Conservation (phyloP, 768 basidiomycete genomes). For the Tylopilus vinaceipallidus region DNA sequence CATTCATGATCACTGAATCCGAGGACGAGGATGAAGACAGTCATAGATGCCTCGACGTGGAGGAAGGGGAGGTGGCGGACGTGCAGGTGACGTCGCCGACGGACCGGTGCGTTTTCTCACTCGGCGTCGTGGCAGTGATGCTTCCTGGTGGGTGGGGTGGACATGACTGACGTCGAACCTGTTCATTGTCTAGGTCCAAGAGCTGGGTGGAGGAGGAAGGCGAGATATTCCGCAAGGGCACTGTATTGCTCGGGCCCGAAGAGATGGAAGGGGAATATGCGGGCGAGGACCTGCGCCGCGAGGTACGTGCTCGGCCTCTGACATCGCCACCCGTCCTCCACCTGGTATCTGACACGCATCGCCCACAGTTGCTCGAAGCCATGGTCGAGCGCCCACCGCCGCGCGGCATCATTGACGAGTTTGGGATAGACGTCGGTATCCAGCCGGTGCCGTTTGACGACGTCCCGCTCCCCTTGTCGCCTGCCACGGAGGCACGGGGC, state of each 20-base stretch:
- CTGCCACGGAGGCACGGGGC: conserved; percentile 28
- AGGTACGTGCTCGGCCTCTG: conserved; percentile 42
- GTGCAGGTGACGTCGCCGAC: conserved; percentile 33
- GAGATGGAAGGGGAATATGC: conserved; percentile 90
- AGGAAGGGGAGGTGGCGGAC: conserved; percentile 33
- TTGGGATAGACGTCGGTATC: conserved; percentile 38
- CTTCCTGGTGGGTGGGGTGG: too few species aligned
- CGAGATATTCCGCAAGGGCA: conserved; percentile 92
- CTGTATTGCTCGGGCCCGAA: conserved; percentile 71
- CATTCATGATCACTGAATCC: conserved; percentile 51
- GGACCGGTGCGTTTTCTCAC: conserved; percentile 44
- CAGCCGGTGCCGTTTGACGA: conserved; percentile 16
- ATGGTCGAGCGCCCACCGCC: conserved; percentile 86
- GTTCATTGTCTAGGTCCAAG: conserved; percentile 70
- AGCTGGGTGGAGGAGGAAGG: conserved; percentile 93
- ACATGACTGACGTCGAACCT: too few species aligned
- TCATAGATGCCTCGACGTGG: conserved; percentile 32
- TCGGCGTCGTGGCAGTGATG: not conserved
- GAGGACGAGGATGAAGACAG: conserved; percentile 50
- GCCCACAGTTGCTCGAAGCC: conserved; percentile 72
- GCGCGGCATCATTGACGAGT: conserved; percentile 65
- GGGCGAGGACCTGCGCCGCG: conserved; percentile 83
- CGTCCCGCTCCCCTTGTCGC: conserved; percentile 10
- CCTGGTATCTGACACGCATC: not conserved
- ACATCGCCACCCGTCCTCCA: not conserved